Conservation (phyloP, 441 rosid genomes). For the Aquilaria agallochum region DNA sequence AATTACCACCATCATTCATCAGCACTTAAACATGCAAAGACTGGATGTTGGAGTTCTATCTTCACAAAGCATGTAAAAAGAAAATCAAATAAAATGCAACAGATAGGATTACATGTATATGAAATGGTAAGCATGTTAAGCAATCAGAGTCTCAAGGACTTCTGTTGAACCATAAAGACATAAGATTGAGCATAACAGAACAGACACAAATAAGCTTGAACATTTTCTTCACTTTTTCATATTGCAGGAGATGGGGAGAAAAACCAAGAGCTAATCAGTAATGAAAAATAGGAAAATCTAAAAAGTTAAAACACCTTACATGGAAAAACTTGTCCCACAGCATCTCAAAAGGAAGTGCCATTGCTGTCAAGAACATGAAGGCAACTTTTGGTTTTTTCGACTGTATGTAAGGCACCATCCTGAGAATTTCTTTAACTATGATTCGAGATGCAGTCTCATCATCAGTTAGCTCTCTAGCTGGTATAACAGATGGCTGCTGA, state of each 20-base stretch:
- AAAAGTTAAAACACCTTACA: slow-evolving; percentile 24
- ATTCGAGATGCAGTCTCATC: slow-evolving; percentile 49
- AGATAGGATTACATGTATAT: too few species aligned
- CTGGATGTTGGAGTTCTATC: too few species aligned
- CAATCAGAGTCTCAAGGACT: neutral
- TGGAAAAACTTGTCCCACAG: slow-evolving; percentile 46
- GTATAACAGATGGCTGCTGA: slow-evolving; percentile 33
- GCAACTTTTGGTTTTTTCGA: slow-evolving; percentile 37
- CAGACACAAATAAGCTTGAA: too few species aligned
- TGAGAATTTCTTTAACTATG: slow-evolving; percentile 39
- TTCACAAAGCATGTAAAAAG: too few species aligned
- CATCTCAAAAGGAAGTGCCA: slow-evolving; percentile 49
- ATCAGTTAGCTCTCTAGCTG: slow-evolving; percentile 46
- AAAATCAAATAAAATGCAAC: too few species aligned
- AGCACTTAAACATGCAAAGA: too few species aligned
- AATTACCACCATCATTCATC: too few species aligned
- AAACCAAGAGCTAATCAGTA: too few species aligned
- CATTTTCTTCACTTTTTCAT: too few species aligned
- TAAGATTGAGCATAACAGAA: too few species aligned
- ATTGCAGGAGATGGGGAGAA: too few species aligned
- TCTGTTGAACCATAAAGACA: neutral
- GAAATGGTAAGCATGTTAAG: too few species aligned
- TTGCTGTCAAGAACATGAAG: slow-evolving; percentile 49
- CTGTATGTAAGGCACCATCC: slow-evolving; percentile 22
- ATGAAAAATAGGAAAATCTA: neutral